A percentile compares a stretch with the other conserved stretches of the same genome.
Evolutionary conservation across 805 yeast species (phyloP).

Genomic region (Candida nitratophila): DNA sequence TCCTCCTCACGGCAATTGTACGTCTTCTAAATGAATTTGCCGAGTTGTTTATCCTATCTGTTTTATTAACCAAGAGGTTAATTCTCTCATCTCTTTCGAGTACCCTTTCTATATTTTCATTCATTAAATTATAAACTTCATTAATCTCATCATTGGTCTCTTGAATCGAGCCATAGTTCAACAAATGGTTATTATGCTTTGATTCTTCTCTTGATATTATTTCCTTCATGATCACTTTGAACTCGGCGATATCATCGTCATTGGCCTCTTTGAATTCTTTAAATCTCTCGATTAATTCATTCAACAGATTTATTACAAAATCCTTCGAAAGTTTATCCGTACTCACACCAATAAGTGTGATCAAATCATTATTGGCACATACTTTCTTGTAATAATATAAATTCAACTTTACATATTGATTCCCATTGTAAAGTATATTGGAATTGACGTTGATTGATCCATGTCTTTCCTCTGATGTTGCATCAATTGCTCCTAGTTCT

Average conservation of each 20-base stretch:
- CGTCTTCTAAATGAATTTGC: slow-evolving; percentile 65
- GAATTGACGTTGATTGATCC: slow-evolving; percentile 24
- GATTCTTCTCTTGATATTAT: slow-evolving; percentile 48
- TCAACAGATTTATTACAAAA: slow-evolving; percentile 39
- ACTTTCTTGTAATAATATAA: slow-evolving; percentile 45
- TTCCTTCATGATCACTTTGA: slow-evolving; percentile 49
- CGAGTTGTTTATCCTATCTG: slow-evolving; percentile 61
- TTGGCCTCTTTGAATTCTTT: not conserved
- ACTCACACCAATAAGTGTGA: slow-evolving; percentile 44
- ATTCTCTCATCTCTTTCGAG: slow-evolving; percentile 76
- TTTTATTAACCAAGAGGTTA: slow-evolving; percentile 66
- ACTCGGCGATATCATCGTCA: slow-evolving; percentile 32
- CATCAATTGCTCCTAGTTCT: slow-evolving; percentile 47
- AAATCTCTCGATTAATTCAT: slow-evolving; percentile 42
- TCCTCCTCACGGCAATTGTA: slow-evolving; percentile 54
- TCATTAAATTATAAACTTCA: slow-evolving; percentile 61
- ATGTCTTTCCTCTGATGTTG: slow-evolving; percentile 29
- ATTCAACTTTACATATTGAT: slow-evolving; percentile 15
- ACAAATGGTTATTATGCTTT: slow-evolving; percentile 34
- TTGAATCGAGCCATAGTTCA: slow-evolving; percentile 19
- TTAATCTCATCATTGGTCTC: slow-evolving; percentile 47
- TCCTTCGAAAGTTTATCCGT: slow-evolving; percentile 37
- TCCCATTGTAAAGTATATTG: slow-evolving; percentile 14
- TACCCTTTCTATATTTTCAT: slow-evolving; percentile 64
- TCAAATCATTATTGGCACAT: slow-evolving; percentile 37